Base-by-base conservation (phyloP, 1,284 basidiomycete genomes). In the Puccinia polysora region DNA sequence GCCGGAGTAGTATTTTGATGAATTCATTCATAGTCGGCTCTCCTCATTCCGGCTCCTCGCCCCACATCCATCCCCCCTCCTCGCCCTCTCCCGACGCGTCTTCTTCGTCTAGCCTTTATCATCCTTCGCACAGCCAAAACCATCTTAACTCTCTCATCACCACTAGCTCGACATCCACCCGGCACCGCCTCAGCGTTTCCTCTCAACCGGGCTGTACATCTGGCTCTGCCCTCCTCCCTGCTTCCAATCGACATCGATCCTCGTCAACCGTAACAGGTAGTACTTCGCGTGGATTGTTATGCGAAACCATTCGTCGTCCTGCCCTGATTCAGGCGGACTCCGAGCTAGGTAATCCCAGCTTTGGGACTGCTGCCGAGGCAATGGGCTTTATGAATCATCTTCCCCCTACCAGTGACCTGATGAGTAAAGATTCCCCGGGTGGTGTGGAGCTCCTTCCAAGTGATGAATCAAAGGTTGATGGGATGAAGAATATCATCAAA, bases 161-260 rank as follows among this genome's bases (percentile, higher is more conserved):
- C 12, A n/a, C 65, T 0, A 36, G 30, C 18, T 14, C 65, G 5
- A 56, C 34, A 15, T 20, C 59, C 38, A 68, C 55, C 14, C 53
- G 53, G n/a, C 67, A 70, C 20, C 40, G 67, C 7, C 58, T 70
- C 32, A 70, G 67, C 34, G 45, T 70, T n/a, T 70, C 67, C 25
- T 70, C 67, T 32, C 56, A 62, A n/a, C 67, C 67, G 38, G 47
- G 55, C 18, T 40, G 45, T 53, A 6, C 67, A 34, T 56, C 55
- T 14, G 45, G 34, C n/a, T 52, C 45, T 1, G 20, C 47, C 15
- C 30, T 65, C 1, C 25, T 25, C 25, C 23, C 63, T 38, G 63
- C 3, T 34, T 1, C 20, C 50, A 65, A 65, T 49, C 63, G 63
- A 28, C 63, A 53, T n/a, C 49, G 63, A 5, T 65, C 63, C 12